Conservation (phyloP, 2,329 filamentous ascomycete genomes). For the Sarocladium oryzae region DNA sequence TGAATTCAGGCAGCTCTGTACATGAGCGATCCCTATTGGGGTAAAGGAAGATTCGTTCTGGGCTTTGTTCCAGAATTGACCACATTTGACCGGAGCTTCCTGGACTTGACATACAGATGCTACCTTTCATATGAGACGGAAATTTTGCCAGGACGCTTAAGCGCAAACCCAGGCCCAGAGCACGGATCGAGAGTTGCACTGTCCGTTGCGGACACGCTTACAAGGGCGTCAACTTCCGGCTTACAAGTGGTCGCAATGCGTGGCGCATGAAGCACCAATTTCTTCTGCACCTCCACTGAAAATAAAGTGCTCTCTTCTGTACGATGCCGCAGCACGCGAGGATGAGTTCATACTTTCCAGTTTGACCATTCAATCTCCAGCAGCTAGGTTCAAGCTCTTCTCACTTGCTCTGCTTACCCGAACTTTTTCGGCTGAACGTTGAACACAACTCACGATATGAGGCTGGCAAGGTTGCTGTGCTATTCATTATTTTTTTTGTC, state of each 20-base stretch:
- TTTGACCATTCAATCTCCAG: neutral
- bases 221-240: conserved; percentile 7
- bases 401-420: neutral
- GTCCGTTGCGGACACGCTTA: neutral
- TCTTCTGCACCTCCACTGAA: conserved; percentile 1
- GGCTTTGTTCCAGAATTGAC: neutral
- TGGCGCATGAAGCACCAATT: conserved; percentile 5
- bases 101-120: neutral
- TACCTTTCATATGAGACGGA: neutral
- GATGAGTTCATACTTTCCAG: neutral
- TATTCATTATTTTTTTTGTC: conserved; percentile 4
- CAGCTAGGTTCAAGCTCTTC: neutral
- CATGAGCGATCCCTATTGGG: neutral
- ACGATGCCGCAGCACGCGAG: neutral
- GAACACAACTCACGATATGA: neutral
- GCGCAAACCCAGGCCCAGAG: conserved; percentile 1
- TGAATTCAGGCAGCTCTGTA: neutral
- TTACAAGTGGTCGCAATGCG: neutral
- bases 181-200: conserved; percentile 1
- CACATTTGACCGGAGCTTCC: neutral
- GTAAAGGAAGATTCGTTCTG: neutral
- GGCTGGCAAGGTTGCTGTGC: neutral
- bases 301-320: neutral
- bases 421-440: conserved; percentile 5
- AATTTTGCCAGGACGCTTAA: neutral